These are phyloP conservation scores for Naganishia friedmannii DNA, from an alignment of 768 basidiomycete genomes.

Conservation along the genomic window DNA sequence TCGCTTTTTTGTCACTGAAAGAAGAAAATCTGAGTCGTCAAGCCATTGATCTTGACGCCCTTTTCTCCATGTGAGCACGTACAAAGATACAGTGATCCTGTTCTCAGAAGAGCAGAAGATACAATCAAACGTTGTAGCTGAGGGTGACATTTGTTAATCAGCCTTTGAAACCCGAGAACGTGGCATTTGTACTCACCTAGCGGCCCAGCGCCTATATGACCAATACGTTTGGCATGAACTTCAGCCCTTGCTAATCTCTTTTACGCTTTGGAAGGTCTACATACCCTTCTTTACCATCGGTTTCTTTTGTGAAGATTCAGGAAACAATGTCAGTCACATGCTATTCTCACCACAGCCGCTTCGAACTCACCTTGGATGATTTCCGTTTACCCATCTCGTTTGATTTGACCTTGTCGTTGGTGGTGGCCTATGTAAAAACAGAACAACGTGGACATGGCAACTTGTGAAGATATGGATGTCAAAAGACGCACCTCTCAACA, in stretches of 20 bases:
- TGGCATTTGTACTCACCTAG: background rate
- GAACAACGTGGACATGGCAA: too few species aligned
- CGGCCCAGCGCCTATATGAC: conserved; percentile 13
- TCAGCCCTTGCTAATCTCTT: background rate
- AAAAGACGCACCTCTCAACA: too few species aligned
- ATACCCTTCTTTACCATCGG: conserved; percentile 40
- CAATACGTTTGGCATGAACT: background rate
- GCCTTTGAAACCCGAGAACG: background rate
- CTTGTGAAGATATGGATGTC: too few species aligned
- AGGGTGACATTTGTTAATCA: conserved; percentile 13
- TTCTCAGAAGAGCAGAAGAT: conserved; percentile 48
- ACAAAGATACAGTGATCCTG: conserved; percentile 44
- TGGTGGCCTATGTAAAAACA: background rate
- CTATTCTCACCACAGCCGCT: background rate
- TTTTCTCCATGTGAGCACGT: conserved; percentile 1
- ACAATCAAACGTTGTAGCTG: conserved; percentile 50
- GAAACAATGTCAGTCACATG: too few species aligned
- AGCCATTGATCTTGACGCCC: background rate
- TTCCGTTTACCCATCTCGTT: conserved; percentile 50
- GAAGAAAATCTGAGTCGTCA: conserved; percentile 53
- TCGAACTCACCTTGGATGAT: conserved; percentile 35
- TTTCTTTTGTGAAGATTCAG: conserved; percentile 30
- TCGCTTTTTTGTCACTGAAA: conserved; percentile 56
- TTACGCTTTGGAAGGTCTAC: conserved; percentile 23
- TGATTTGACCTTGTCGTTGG: background rate